Evolutionary conservation across 2,329 filamentous ascomycete genomes (phyloP).

Genomic region (Aureobasidium sp.): DNA sequence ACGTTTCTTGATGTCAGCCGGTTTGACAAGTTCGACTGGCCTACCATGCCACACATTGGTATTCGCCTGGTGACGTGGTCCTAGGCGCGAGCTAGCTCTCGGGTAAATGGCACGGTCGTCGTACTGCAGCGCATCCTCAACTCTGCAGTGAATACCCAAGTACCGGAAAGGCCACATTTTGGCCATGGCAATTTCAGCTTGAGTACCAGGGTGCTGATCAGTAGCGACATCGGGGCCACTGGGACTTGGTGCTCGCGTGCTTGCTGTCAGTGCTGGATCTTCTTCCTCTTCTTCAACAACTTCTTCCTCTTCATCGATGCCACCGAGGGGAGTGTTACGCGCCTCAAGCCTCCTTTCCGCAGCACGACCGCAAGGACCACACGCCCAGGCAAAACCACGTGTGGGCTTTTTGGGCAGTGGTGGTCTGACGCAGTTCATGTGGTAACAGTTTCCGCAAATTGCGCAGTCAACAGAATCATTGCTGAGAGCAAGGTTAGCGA

Average conservation of each 20-base stretch:
- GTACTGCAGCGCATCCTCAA: conserved; percentile 92
- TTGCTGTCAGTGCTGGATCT: conserved; percentile 46
- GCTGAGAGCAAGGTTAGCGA: conserved; percentile 40
- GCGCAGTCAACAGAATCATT: conserved; percentile 96
- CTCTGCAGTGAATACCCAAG: conserved; percentile 87
- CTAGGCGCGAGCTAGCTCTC: conserved; percentile 84
- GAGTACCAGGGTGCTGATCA: conserved; percentile 59
- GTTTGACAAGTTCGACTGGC: conserved; percentile 84
- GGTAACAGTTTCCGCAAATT: conserved; percentile 89
- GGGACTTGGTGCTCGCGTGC: conserved; percentile 52
- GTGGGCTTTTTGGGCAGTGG: conserved; percentile 92
- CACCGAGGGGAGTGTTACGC: conserved; percentile 67
- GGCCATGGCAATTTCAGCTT: conserved; percentile 84
- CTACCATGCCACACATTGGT: conserved; percentile 79
- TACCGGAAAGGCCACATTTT: conserved; percentile 96
- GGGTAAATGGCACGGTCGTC: conserved; percentile 92
- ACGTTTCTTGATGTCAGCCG: conserved; percentile 75
- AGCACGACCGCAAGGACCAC: conserved; percentile 90
- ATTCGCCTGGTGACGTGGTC: conserved; percentile 83
- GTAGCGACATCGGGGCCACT: conserved; percentile 44
- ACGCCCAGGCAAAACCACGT: conserved; percentile 96
- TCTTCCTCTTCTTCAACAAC: conserved; percentile 59
- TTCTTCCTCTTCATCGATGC: conserved; percentile 57
- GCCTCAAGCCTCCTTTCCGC: conserved; percentile 90
- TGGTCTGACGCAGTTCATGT: conserved; percentile 96